These are phyloP conservation scores for Silene noctiflora DNA, from an alignment of 179 eudicot genomes.

Conservation along the genomic window DNA sequence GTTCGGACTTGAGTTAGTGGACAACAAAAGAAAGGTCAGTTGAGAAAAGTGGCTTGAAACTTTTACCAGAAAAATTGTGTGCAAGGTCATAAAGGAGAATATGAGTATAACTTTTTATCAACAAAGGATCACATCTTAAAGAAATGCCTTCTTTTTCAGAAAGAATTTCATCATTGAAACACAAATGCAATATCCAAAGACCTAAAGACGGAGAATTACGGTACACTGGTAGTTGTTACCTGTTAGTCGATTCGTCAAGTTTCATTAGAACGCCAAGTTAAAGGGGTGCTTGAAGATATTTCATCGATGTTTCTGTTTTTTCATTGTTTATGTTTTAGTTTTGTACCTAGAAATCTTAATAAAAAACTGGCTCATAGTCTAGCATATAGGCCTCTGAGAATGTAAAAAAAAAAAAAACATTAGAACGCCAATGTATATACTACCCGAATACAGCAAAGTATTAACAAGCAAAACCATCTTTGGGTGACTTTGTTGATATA, in stretches of 20 bases:
- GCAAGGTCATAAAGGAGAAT: background rate
- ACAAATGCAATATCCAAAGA: background rate
- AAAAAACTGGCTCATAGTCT: too few species aligned
- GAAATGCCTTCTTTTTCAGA: background rate
- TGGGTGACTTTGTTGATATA: constrained; percentile 10
- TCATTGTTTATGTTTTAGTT: too few species aligned
- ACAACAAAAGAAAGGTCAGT: background rate
- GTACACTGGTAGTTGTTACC: background rate
- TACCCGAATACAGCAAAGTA: background rate
- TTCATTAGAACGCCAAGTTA: constrained; percentile 7
- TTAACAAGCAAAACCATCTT: background rate
- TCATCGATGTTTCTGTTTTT: too few species aligned
- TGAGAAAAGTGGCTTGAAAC: background rate
- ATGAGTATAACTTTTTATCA: background rate
- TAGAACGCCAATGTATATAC: constrained; percentile 14
- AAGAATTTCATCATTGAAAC: background rate
- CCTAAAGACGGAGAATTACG: background rate
- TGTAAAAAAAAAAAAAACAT: too few species aligned
- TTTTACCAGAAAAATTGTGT: background rate
- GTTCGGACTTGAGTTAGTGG: background rate
- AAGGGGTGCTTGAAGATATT: too few species aligned
- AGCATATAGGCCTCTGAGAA: too few species aligned
- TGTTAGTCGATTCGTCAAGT: background rate
- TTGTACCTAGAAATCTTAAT: too few species aligned
- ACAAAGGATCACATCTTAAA: background rate